Evolutionary conservation across 2,329 filamentous ascomycete species (phyloP).

Genomic region (Aspergillus sp.): DNA sequence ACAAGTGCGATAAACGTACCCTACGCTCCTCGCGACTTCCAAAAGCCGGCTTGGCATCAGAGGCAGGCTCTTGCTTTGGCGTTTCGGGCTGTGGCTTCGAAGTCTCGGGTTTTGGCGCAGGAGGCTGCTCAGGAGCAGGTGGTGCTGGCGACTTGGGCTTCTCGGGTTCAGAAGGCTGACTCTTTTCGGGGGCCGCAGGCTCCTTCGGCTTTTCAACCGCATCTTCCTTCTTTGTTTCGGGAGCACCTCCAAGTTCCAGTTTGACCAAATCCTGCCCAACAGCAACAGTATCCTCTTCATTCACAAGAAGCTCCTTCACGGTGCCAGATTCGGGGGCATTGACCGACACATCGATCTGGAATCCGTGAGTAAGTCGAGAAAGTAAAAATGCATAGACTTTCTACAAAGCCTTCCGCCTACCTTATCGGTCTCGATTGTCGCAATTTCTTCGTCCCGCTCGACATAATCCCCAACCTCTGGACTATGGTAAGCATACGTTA

Average conservation of each 20-base stretch:
- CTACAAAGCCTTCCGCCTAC: conserved; percentile 37
- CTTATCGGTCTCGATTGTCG: conserved; percentile 99
- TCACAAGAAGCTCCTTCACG: conserved; percentile 85
- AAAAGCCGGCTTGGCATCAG: conserved; percentile 34
- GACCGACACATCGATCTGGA: conserved; percentile 88
- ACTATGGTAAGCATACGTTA: conserved; percentile 12
- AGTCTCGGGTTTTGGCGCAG: conserved; percentile 26
- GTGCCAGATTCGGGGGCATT: conserved; percentile 87
- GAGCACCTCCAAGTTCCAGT: conserved; percentile 69
- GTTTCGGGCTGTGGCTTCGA: conserved; percentile 10
- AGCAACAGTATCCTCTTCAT: conserved; percentile 89
- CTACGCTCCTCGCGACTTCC: conserved; percentile 81
- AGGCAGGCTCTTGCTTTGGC: conserved; percentile 8
- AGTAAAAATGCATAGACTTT: not conserved
- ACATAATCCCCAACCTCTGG: conserved; percentile 82
- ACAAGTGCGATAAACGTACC: conserved; percentile 47
- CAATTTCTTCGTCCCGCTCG: conserved; percentile 93
- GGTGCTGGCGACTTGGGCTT: conserved; percentile 23
- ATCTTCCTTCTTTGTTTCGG: conserved; percentile 51
- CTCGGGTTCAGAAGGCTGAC: conserved; percentile 22
- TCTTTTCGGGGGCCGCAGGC: conserved; percentile 47
- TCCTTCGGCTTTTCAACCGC: conserved; percentile 54
- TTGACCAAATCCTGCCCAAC: conserved; percentile 88
- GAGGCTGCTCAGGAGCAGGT: conserved; percentile 32
- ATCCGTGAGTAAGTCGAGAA: not conserved